A percentile compares a stretch with the other conserved stretches of the same genome.
phyloP scores from a whole-genome alignment of 2,329 filamentous ascomycete species.

The Cladosporium colombiae region DNA sequence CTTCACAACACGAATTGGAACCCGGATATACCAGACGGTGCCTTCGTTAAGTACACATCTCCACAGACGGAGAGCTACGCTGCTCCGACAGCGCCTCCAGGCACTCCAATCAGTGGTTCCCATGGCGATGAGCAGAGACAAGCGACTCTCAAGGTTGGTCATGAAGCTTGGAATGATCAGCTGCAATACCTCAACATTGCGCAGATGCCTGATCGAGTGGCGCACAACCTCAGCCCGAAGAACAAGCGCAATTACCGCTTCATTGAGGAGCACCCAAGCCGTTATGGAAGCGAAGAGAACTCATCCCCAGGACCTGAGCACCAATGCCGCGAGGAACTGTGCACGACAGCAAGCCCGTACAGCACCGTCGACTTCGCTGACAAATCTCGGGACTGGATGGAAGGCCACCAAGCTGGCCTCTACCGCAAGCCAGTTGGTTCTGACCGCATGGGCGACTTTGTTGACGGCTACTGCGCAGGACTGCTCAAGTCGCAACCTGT shows the following conservation, averaged over 20 bases:
- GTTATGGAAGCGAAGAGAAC: constrained; percentile 6
- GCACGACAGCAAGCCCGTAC: constrained; percentile 20
- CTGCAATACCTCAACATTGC: constrained; percentile 10
- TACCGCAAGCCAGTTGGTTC: constrained; percentile 30
- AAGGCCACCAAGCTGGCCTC: constrained; percentile 37
- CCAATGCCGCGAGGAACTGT: constrained; percentile 22
- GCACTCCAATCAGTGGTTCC: constrained; percentile 28
- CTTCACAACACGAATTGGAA: constrained; percentile 28
- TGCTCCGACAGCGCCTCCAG: constrained; percentile 31
- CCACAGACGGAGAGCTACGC: constrained; percentile 15
- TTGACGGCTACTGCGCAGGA: constrained; percentile 40
- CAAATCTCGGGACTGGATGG: constrained; percentile 34
- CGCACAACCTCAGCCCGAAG: constrained; percentile 35
- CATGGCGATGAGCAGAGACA: not conserved
- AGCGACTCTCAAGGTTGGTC: not conserved
- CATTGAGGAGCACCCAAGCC: constrained; percentile 31
- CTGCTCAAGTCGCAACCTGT: constrained; percentile 31
- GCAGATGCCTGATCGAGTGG: constrained; percentile 27
- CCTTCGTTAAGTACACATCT: constrained; percentile 15
- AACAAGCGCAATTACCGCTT: constrained; percentile 33
- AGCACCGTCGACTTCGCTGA: constrained; percentile 28
- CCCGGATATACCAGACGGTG: constrained; percentile 24
- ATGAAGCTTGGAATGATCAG: constrained; percentile 2
- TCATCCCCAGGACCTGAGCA: constrained; percentile 25
- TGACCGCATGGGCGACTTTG: constrained; percentile 32